phyloP scores from a whole-genome alignment of 1,284 basidiomycete species.

The Rhodotorula sp. region DNA sequence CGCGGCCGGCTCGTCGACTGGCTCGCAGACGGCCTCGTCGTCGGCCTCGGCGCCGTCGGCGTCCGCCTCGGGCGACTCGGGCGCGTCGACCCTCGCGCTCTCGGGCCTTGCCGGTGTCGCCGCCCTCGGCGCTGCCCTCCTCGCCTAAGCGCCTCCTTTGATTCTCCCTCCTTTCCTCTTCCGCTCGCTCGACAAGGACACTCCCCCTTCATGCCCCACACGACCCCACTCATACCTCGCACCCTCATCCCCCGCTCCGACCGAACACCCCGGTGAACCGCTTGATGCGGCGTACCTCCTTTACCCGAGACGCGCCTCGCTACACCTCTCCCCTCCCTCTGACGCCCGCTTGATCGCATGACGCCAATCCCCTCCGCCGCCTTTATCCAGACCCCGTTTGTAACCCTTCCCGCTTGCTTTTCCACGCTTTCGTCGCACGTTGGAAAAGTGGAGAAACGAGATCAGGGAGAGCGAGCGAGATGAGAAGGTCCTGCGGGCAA shows the following conservation, averaged over 20 bases:
- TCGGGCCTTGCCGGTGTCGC: conserved; percentile 25
- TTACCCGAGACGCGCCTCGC: not conserved
- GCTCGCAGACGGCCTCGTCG: not conserved
- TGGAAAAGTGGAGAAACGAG: too few relatives aligned
- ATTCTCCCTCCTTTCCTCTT: not conserved
- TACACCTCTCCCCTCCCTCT: not conserved
- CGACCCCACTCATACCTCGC: not conserved
- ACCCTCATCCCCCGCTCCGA: not conserved
- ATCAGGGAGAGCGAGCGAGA: too few relatives aligned
- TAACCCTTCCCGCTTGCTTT: not conserved
- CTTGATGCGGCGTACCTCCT: conserved; percentile 1
- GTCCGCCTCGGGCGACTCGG: conserved; percentile 1
- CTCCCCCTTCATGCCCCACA: not conserved
- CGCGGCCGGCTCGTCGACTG: conserved; percentile 6
- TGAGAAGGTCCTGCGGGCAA: too few relatives aligned
- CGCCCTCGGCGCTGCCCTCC: conserved; percentile 21
- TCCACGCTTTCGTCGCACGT: too few relatives aligned
- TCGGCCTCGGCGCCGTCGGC: not conserved
- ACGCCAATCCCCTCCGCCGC: too few relatives aligned
- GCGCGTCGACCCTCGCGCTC: conserved; percentile 15
- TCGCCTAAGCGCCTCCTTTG: conserved; percentile 14
- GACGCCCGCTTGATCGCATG: not conserved
- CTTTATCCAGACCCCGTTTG: not conserved
- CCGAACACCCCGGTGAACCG: not conserved
- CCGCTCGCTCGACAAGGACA: not conserved